These are phyloP conservation scores for Alternaria burnsii DNA, from an alignment of 2,329 filamentous ascomycete genomes.

Conservation along the genomic window DNA sequence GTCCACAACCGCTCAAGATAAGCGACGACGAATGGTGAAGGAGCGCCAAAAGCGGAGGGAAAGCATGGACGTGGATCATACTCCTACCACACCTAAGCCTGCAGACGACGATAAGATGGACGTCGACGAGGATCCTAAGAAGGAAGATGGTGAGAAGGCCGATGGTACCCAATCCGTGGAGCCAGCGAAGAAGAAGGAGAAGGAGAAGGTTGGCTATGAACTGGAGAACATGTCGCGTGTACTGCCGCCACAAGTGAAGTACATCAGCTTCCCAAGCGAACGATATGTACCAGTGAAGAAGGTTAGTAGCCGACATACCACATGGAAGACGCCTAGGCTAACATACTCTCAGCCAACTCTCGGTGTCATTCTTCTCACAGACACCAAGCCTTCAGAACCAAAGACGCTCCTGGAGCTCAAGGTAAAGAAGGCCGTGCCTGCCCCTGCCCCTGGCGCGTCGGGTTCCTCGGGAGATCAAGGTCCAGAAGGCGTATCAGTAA, in stretches of 20 bases:
- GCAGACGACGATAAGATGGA: conserved; percentile 87
- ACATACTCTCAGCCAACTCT: conserved; percentile 75
- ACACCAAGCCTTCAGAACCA: conserved; percentile 79
- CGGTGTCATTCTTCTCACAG: conserved; percentile 88
- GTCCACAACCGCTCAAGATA: conserved; percentile 96
- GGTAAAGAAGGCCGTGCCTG: conserved; percentile 75
- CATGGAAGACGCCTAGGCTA: conserved; percentile 21
- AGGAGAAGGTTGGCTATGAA: conserved; percentile 96
- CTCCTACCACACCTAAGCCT: conserved; percentile 76
- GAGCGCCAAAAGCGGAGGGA: conserved; percentile 88
- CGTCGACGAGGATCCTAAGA: conserved; percentile 59
- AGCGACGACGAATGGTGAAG: conserved; percentile 92
- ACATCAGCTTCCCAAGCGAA: conserved; percentile 88
- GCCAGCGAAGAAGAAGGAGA: conserved; percentile 89
- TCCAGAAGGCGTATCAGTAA: conserved; percentile 66
- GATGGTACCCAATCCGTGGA: conserved; percentile 61
- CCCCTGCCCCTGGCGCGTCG: conserved; percentile 55
- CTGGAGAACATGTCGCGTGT: conserved; percentile 97
- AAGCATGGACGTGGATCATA: conserved; percentile 93
- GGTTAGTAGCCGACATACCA: conserved; percentile 58
- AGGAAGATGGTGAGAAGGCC: conserved; percentile 58
- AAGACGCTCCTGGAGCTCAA: conserved; percentile 90
- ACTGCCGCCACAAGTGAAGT: conserved; percentile 90
- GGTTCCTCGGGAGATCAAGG: conserved; percentile 46
- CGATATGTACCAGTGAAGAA: conserved; percentile 94